Base-by-base conservation (phyloP, 192 early-diverging fungal genomes). In the Coemansia sp. region DNA sequence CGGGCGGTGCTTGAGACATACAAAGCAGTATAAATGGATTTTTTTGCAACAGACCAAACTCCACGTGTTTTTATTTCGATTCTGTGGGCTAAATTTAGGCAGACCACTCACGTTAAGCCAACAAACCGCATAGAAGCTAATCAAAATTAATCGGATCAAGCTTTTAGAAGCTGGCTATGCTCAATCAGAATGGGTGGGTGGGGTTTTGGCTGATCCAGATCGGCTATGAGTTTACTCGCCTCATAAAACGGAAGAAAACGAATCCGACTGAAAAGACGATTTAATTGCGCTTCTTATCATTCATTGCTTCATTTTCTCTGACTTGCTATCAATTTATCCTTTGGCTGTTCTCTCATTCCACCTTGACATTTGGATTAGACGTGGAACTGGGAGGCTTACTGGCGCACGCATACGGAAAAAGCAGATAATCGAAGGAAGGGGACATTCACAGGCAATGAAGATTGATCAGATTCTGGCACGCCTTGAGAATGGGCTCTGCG, bases 401-500 rank as follows among this genome's bases (percentile, higher is more conserved):
- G 47, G 1, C 43, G 43, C 13, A 4, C 8, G 43, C 43, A 45
- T 12, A 12, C 43, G 43, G 43, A 45, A 46, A 8, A 41, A n/a
- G 8, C 40, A 66, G 48, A 37, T 11, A 66, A 42, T 8, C 54
- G 10, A 49, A 18, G 13, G 47, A 48, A 18, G 19, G n/a, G 19
- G 7, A 49, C 47, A 18, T 16, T 8, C 5, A 49, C 1, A 18
- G 47, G 2, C 47, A 65, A 83, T 78, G 76, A 83, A 74, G 72
- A 78, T 83, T 64, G 69, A 74, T 22, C 65, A 55, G 26, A 78
- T 77, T 56, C 55, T 78, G 65, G 66, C 73, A 40, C 47, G 36
- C 26, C 69, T 83, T 42, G 80, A 83, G 63, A 57, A 66, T 0
- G 80, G 80, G 11, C 69, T 67, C 11, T 75, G 76, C 43, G 80